A percentile compares a stretch with the other conserved stretches of the same genome.
Conservation (phyloP, 2,329 filamentous ascomycete genomes). For the Scopulariopsis brevicaulis region DNA sequence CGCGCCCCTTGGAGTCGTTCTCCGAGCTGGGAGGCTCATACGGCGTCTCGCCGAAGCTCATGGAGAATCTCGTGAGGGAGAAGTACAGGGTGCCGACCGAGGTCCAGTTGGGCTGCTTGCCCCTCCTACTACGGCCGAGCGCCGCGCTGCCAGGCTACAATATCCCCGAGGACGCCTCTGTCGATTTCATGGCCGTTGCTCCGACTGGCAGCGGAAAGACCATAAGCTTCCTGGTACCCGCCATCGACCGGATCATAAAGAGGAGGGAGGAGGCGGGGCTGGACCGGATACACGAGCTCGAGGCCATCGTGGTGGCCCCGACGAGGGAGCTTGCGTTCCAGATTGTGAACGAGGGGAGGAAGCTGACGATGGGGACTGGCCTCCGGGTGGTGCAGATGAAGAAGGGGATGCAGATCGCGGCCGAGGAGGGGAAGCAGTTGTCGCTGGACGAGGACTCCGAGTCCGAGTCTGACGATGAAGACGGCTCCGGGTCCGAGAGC, state of each 20-base stretch:
- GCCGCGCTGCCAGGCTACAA: constrained; percentile 27
- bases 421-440: constrained; percentile 26
- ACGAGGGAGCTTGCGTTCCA: constrained; percentile 71
- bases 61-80: constrained; percentile 71
- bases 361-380: constrained; percentile 64
- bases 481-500: constrained; percentile 18
- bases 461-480: constrained; percentile 16
- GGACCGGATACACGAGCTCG: constrained; percentile 32
- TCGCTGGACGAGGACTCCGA: constrained; percentile 22
- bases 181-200: constrained; percentile 79
- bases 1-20: constrained; percentile 72
- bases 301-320: constrained; percentile 63
- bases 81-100: constrained; percentile 84
- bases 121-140: constrained; percentile 56
- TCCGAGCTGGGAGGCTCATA: constrained; percentile 59
- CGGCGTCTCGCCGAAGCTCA: constrained; percentile 60
- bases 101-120: constrained; percentile 80
- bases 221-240: constrained; percentile 79
- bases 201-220: constrained; percentile 97
- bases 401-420: constrained; percentile 66
- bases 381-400: constrained; percentile 72
- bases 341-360: constrained; percentile 77
- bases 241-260: constrained; percentile 64
- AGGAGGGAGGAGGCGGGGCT: constrained; percentile 32
- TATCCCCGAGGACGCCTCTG: constrained; percentile 12